A percentile compares a stretch with the other conserved stretches of the same genome.
Evolutionary conservation across 2,329 filamentous ascomycete species (phyloP).

Genomic region (Ceratocystis cacaofunesta): DNA sequence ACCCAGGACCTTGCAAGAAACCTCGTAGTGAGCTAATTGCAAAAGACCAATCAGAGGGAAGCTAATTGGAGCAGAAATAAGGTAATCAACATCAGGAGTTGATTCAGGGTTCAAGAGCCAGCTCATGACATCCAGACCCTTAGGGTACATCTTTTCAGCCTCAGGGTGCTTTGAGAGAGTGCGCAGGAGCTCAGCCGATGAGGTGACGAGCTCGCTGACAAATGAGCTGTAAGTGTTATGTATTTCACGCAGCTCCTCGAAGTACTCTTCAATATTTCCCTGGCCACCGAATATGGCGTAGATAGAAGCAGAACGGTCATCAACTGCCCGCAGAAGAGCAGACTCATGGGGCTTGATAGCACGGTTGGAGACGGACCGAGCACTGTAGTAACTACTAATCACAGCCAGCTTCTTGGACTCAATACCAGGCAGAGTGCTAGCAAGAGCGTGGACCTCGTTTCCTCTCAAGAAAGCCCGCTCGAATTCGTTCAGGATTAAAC

Average conservation of each 20-base stretch:
- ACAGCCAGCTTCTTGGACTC: constrained; percentile 83
- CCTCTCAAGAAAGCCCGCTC: constrained; percentile 87
- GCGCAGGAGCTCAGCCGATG: constrained; percentile 76
- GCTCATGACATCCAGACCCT: constrained; percentile 86
- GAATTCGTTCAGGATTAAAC: constrained; percentile 86
- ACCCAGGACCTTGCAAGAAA: constrained; percentile 83
- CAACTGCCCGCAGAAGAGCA: constrained; percentile 74
- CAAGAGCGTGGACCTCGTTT: constrained; percentile 90
- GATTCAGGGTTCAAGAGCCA: constrained; percentile 84
- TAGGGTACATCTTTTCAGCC: constrained; percentile 89
- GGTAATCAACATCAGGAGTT: constrained; percentile 85
- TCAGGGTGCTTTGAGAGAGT: constrained; percentile 66
- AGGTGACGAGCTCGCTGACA: constrained; percentile 67
- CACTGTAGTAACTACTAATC: constrained; percentile 81
- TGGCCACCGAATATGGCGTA: constrained; percentile 95
- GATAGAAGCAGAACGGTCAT: constrained; percentile 67
- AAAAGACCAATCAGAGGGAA: constrained; percentile 91
- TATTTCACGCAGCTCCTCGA: constrained; percentile 86
- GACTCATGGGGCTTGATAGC: constrained; percentile 87
- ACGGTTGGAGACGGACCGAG: constrained; percentile 67
- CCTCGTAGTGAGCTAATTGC: constrained; percentile 87
- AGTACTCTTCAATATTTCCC: constrained; percentile 98
- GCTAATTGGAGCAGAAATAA: constrained; percentile 88
- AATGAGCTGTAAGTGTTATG: constrained; percentile 86
- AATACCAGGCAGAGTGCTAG: constrained; percentile 74